Evolutionary conservation across 371 early-diverging fungal genomes (phyloP).

Genomic region (Furculomyces boomerangus): DNA sequence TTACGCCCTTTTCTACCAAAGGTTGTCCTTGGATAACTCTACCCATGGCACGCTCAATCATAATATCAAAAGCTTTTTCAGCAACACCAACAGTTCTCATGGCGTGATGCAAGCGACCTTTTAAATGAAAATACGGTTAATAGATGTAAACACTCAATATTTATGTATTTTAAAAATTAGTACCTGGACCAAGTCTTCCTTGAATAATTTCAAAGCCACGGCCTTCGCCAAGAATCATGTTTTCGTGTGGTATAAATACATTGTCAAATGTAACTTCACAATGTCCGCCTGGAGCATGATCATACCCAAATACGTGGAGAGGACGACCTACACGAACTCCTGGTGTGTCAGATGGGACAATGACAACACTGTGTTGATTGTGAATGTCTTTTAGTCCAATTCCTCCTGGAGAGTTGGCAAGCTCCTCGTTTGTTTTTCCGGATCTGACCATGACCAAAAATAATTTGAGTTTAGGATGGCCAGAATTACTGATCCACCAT

Average conservation of each 20-base stretch:
- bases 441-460: constrained; percentile 47
- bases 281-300: constrained; percentile 90
- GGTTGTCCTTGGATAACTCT: constrained; percentile 74
- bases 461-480: constrained; percentile 79
- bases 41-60: constrained; percentile 70
- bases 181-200: constrained; percentile 85
- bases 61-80: constrained; percentile 71
- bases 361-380: constrained; percentile 72
- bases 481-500: constrained; percentile 93
- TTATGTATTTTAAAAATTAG: constrained; percentile 43
- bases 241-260: constrained; percentile 69
- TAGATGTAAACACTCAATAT: not conserved
- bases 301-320: constrained; percentile 79
- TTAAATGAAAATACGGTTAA: not conserved
- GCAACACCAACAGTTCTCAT: constrained; percentile 91
- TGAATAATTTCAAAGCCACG: constrained; percentile 94
- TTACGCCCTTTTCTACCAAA: constrained; percentile 62
- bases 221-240: constrained; percentile 83
- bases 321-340: constrained; percentile 75
- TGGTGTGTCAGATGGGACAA: constrained; percentile 73
- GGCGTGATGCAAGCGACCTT: constrained; percentile 27
- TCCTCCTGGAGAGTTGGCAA: constrained; percentile 50
- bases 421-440: not conserved
- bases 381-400: constrained; percentile 46
- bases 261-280: constrained; percentile 82